These are phyloP conservation scores for Malassezia dermatis DNA, from an alignment of 1,284 basidiomycete species.

Conservation along the genomic window DNA sequence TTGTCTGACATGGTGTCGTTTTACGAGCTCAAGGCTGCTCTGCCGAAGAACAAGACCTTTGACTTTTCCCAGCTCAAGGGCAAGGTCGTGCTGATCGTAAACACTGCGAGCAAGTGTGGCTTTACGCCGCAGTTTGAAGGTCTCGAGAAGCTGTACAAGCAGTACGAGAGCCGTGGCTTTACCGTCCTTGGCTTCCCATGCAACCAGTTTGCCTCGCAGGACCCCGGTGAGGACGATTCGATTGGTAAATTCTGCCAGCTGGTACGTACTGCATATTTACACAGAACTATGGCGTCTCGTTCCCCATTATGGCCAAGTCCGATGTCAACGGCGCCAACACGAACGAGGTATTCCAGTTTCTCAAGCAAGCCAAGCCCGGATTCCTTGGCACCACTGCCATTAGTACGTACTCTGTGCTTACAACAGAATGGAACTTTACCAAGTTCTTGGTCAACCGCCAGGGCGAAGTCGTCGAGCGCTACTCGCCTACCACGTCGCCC, in stretches of 20 bases:
- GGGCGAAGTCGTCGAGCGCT: conserved; percentile 65
- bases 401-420: conserved; percentile 45
- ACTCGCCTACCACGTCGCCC: conserved; percentile 68
- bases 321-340: conserved; percentile 72
- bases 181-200: conserved; percentile 79
- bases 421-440: conserved; percentile 52
- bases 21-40: conserved; percentile 42
- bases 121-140: conserved; percentile 70
- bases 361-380: conserved; percentile 68
- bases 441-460: conserved; percentile 51
- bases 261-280: conserved; percentile 18
- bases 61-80: conserved; percentile 50
- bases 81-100: conserved; percentile 54
- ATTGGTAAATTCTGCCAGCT: conserved; percentile 39
- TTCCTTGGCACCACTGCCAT: conserved; percentile 64
- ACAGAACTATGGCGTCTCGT: conserved; percentile 46
- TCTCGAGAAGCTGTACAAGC: conserved; percentile 70
- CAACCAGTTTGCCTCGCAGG: conserved; percentile 61
- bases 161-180: conserved; percentile 66
- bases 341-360: conserved; percentile 73
- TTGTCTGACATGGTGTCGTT: conserved; percentile 32
- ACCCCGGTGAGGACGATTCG: conserved; percentile 37
- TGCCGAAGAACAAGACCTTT: conserved; percentile 29
- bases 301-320: conserved; percentile 49
- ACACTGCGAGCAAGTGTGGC: conserved; percentile 57